phyloP scores from a whole-genome alignment of 164 flowering plant species.

The Houttuynia cordata region DNA sequence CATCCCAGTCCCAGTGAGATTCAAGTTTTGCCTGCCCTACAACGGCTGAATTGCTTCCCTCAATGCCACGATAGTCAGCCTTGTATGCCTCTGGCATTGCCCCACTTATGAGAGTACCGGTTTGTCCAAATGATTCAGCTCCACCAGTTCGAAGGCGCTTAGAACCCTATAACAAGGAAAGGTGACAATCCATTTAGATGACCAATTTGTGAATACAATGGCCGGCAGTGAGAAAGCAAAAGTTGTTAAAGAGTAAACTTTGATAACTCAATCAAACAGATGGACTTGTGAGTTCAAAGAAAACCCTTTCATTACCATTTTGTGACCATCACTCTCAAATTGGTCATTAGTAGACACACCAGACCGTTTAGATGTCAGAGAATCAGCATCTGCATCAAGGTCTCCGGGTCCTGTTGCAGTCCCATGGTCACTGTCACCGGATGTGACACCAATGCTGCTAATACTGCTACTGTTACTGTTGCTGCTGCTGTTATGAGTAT shows the following conservation, averaged over 20 bases:
- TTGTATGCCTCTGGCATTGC: slow-evolving; percentile 35
- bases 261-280: not conserved
- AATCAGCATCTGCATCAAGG: slow-evolving; percentile 97
- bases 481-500: slow-evolving; percentile 59
- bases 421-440: slow-evolving; percentile 73
- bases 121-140: slow-evolving; percentile 55
- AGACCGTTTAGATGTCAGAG: slow-evolving; percentile 63
- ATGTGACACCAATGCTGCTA: slow-evolving; percentile 68
- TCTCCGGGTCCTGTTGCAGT: slow-evolving; percentile 45
- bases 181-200: not conserved
- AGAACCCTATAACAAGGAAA: slow-evolving; percentile 37
- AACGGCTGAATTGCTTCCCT: slow-evolving; percentile 37
- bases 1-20: slow-evolving; percentile 78
- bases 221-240: not conserved
- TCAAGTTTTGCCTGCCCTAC: slow-evolving; percentile 40
- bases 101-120: slow-evolving; percentile 32
- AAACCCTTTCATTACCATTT: slow-evolving; percentile 30
- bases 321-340: slow-evolving; percentile 35
- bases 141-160: slow-evolving; percentile 59
- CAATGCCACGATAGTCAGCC: slow-evolving; percentile 39
- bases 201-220: not conserved
- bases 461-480: slow-evolving; percentile 79
- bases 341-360: slow-evolving; percentile 63
- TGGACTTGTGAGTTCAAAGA: not conserved
- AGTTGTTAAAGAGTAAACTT: not conserved